Evolutionary conservation across 2,329 filamentous ascomycete species (phyloP).

Genomic region (Aspergillus spinulosporus): DNA sequence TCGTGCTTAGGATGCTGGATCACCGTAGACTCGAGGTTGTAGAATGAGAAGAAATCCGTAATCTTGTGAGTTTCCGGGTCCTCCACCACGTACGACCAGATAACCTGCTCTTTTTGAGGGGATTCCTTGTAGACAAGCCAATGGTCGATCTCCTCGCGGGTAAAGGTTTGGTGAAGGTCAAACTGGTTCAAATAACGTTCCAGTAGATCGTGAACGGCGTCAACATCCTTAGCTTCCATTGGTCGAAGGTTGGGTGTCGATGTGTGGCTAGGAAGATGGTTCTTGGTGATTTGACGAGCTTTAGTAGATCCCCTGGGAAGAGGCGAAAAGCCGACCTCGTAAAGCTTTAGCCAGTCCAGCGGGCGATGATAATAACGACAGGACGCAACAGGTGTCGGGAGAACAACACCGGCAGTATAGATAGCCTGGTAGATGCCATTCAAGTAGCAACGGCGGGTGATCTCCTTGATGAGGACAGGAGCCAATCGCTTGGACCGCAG

Average conservation of each 20-base stretch:
- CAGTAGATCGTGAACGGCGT: slow-evolving; percentile 71
- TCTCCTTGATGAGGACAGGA: slow-evolving; percentile 94
- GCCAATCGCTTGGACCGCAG: slow-evolving; percentile 88
- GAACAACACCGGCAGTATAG: slow-evolving; percentile 87
- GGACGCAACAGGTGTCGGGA: slow-evolving; percentile 88
- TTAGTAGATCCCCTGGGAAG: slow-evolving; percentile 82
- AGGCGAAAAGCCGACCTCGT: slow-evolving; percentile 91
- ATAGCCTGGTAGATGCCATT: slow-evolving; percentile 90
- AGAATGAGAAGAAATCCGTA: slow-evolving; percentile 97
- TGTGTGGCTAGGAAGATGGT: slow-evolving; percentile 74
- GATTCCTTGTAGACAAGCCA: slow-evolving; percentile 76
- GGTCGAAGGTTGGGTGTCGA: slow-evolving; percentile 72
- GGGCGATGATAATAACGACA: slow-evolving; percentile 94
- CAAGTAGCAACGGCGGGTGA: slow-evolving; percentile 87
- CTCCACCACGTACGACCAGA: slow-evolving; percentile 93
- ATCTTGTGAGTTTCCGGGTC: slow-evolving; percentile 71
- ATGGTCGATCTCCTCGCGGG: slow-evolving; percentile 77
- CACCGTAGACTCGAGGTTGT: slow-evolving; percentile 88
- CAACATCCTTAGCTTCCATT: slow-evolving; percentile 77
- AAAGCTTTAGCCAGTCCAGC: slow-evolving; percentile 93
- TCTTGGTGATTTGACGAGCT: slow-evolving; percentile 80
- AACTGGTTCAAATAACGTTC: slow-evolving; percentile 76
- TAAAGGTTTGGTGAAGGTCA: slow-evolving; percentile 80
- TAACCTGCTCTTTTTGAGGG: slow-evolving; percentile 70
- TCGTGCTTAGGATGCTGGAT: slow-evolving; percentile 78